A percentile compares a stretch with the other conserved stretches of the same genome.
Evolutionary conservation across 768 basidiomycete species (phyloP).

Genomic region (Termitomyces sp.): DNA sequence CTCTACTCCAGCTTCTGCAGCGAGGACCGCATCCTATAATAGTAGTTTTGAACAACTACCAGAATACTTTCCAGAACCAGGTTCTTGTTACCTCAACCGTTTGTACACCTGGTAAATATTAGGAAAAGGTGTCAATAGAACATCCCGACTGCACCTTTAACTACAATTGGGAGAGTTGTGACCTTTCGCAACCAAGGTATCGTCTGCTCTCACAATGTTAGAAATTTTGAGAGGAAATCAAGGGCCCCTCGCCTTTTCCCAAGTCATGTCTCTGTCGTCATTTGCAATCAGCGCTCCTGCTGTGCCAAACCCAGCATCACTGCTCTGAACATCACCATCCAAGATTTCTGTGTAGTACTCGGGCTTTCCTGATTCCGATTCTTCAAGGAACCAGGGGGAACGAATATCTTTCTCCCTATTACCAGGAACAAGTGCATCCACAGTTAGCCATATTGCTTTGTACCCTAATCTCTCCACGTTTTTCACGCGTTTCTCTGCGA

Average conservation of each 20-base stretch:
- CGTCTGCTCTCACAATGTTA: constrained; percentile 35
- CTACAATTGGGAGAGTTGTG: constrained; percentile 64
- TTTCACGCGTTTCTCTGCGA: constrained; percentile 64
- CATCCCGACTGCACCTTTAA: constrained; percentile 50
- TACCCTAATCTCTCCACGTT: constrained; percentile 73
- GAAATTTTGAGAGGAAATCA: not conserved
- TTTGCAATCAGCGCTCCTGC: constrained; percentile 63
- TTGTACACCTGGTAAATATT: constrained; percentile 50
- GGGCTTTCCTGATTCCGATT: constrained; percentile 39
- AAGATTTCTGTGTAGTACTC: constrained; percentile 24
- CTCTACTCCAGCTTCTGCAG: constrained; percentile 77
- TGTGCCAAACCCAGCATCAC: constrained; percentile 47
- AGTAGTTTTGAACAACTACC: not conserved
- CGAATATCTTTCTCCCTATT: constrained; percentile 76
- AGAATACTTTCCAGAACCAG: not conserved
- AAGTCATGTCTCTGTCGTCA: constrained; percentile 74
- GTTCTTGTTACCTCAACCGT: constrained; percentile 53
- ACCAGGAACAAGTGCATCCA: constrained; percentile 80
- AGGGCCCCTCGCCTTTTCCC: constrained; percentile 47
- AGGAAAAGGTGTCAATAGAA: not conserved
- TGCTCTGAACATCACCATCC: constrained; percentile 26
- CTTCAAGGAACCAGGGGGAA: constrained; percentile 54
- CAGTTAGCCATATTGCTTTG: constrained; percentile 88
- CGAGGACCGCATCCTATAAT: constrained; percentile 77
- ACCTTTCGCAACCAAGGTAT: constrained; percentile 73